Percentiles rank a stretch among this genome's conserved stretches.
These are phyloP conservation scores for Phaeosphaeria sp. DNA, from an alignment of 2,329 filamentous ascomycete genomes.

Conservation along the genomic window DNA sequence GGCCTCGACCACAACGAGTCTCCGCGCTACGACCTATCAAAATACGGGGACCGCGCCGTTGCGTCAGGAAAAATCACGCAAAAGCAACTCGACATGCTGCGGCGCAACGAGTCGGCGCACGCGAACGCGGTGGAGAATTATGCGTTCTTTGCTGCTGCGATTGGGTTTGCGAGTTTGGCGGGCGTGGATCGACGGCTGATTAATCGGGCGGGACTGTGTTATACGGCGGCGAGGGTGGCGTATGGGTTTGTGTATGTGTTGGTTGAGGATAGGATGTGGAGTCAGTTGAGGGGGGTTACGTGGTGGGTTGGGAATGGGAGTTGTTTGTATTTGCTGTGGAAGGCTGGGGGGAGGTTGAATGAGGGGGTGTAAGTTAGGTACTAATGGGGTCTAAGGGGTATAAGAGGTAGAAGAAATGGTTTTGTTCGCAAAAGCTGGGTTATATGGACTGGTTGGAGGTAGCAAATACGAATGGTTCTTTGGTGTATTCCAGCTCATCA, in stretches of 20 bases:
- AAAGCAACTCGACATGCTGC: slow-evolving; percentile 51
- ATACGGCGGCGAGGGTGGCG: slow-evolving; percentile 2
- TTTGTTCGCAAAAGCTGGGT: too few relatives aligned
- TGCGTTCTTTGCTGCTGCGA: slow-evolving; percentile 47
- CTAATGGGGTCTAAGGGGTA: too few relatives aligned
- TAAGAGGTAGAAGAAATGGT: too few relatives aligned
- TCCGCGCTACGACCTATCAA: slow-evolving; percentile 55
- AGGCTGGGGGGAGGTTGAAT: slow-evolving; percentile 3
- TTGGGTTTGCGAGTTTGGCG: slow-evolving; percentile 51
- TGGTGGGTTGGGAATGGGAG: slow-evolving; percentile 3
- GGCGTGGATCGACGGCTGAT: slow-evolving; percentile 46
- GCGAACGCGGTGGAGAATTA: slow-evolving; percentile 57
- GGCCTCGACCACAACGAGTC: slow-evolving; percentile 57
- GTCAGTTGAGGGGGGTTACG: background rate
- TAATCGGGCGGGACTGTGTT: slow-evolving; percentile 33
- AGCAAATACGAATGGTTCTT: too few relatives aligned
- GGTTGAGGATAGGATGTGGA: slow-evolving; percentile 1
- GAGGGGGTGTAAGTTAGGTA: too few relatives aligned
- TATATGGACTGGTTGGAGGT: too few relatives aligned
- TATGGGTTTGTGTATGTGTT: slow-evolving; percentile 5
- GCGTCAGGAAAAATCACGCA: slow-evolving; percentile 54
- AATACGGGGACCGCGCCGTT: slow-evolving; percentile 55
- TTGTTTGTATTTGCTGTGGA: slow-evolving; percentile 2
- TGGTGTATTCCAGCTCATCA: too few relatives aligned
- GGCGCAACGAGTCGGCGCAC: slow-evolving; percentile 55